Percentiles rank a stretch among this genome's conserved stretches.
phyloP scores from a whole-genome alignment of 2,329 filamentous ascomycete genomes.

The Ophiostoma tasmaniense region DNA sequence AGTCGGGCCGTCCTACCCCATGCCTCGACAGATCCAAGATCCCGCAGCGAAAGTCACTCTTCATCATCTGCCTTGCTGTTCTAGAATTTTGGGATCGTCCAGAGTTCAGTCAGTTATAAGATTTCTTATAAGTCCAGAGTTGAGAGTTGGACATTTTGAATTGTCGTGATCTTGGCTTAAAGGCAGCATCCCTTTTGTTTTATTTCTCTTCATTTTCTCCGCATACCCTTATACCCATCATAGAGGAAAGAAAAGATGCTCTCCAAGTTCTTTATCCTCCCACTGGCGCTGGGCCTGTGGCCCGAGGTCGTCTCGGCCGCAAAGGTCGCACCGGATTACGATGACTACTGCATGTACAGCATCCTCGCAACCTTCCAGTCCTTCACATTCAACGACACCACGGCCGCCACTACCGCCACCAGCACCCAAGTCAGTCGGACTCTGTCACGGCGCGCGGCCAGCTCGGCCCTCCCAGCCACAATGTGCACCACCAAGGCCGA shows the following conservation, averaged over 20 bases:
- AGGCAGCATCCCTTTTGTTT: neutral
- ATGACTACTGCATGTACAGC: neutral
- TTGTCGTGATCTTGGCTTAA: neutral
- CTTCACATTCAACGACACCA: neutral
- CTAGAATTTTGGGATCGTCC: neutral
- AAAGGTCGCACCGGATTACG: neutral
- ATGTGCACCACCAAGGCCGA: constrained; percentile 7
- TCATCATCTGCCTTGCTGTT: neutral
- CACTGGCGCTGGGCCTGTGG: neutral
- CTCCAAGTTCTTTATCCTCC: neutral
- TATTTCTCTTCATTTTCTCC: neutral
- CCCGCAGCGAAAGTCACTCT: neutral
- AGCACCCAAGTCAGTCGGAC: neutral
- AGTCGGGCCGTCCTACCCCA: neutral
- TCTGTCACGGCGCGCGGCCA: neutral
- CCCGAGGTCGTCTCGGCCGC: constrained; percentile 1
- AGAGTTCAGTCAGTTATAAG: neutral
- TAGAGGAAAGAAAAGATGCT: neutral
- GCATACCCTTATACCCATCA: neutral
- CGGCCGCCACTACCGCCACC: neutral
- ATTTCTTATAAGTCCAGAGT: neutral
- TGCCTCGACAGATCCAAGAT: neutral
- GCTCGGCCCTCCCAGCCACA: neutral
- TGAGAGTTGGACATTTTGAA: neutral
- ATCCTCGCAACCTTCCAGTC: neutral